These are phyloP conservation scores for Backusella tuberculispora DNA, from an alignment of 192 early-diverging fungal genomes.

Conservation along the genomic window DNA sequence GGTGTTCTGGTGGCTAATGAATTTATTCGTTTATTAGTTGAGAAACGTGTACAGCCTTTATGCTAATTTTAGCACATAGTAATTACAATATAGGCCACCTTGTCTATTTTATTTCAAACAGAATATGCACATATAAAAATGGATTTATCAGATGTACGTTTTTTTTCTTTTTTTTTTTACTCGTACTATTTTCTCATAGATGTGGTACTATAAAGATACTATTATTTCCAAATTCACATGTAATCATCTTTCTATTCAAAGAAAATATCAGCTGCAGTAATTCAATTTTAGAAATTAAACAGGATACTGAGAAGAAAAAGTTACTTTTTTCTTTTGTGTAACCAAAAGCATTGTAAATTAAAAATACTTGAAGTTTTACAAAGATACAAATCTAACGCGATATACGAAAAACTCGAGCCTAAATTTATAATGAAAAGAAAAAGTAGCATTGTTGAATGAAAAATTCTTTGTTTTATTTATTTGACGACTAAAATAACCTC, in stretches of 20 bases:
- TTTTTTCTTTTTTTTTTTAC: background rate
- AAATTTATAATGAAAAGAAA: background rate
- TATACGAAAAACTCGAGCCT: conserved; percentile 1
- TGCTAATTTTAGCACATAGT: background rate
- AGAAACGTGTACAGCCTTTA: conserved; percentile 7
- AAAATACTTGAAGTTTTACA: background rate
- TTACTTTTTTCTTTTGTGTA: background rate
- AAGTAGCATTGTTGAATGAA: background rate
- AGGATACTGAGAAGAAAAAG: background rate
- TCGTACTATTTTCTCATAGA: background rate
- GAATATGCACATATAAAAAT: background rate
- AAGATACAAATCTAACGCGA: background rate
- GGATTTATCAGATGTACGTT: background rate
- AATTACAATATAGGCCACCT: background rate
- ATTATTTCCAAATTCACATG: background rate
- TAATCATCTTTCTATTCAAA: background rate
- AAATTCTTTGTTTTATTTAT: background rate
- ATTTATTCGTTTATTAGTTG: background rate
- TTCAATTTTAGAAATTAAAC: conserved; percentile 15
- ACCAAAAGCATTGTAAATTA: background rate
- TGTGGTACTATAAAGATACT: background rate
- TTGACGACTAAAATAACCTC: background rate
- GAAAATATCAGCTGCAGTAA: conserved; percentile 3
- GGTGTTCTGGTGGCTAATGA: background rate
- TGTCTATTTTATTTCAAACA: background rate